A percentile compares a stretch with the other conserved stretches of the same genome.
Evolutionary conservation across 768 basidiomycete genomes (phyloP).

Genomic region (Lyophyllum decastes): DNA sequence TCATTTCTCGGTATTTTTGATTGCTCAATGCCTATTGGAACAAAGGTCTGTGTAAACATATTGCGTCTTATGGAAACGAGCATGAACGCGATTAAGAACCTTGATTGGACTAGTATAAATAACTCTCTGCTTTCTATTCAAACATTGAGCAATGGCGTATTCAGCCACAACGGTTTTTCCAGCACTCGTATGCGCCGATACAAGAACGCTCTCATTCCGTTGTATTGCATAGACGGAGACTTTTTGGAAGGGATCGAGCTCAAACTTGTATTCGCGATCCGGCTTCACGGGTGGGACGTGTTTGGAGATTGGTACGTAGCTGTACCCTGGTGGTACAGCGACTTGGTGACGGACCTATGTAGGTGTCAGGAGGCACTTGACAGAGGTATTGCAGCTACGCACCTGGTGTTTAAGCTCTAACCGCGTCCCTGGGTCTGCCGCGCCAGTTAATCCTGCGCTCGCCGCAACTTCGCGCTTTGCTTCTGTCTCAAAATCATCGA

Average conservation of each 20-base stretch:
- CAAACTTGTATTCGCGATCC: slow-evolving; percentile 92
- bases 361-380: background rate
- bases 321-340: slow-evolving; percentile 89
- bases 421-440: slow-evolving; percentile 64
- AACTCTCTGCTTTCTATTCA: slow-evolving; percentile 92
- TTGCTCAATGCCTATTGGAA: slow-evolving; percentile 87
- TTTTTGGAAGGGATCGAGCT: slow-evolving; percentile 94
- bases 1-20: slow-evolving; percentile 98
- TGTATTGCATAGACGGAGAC: slow-evolving; percentile 96
- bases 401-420: slow-evolving; percentile 85
- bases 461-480: slow-evolving; percentile 90
- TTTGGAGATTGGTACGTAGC: slow-evolving; percentile 86
- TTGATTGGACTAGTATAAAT: slow-evolving; percentile 99
- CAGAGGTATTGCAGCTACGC: slow-evolving; percentile 17
- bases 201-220: slow-evolving; percentile 94
- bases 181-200: slow-evolving; percentile 98
- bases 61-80: slow-evolving; percentile 8
- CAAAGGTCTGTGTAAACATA: slow-evolving; percentile 6
- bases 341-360: slow-evolving; percentile 93
- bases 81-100: slow-evolving; percentile 51
- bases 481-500: slow-evolving; percentile 95
- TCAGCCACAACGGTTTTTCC: slow-evolving; percentile 99
- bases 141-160: slow-evolving; percentile 97
- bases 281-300: slow-evolving; percentile 92
- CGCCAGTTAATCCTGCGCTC: slow-evolving; percentile 82